Evolutionary conservation across 2,329 filamentous ascomycete genomes (phyloP).

Genomic region (Hypomyces rosellus): DNA sequence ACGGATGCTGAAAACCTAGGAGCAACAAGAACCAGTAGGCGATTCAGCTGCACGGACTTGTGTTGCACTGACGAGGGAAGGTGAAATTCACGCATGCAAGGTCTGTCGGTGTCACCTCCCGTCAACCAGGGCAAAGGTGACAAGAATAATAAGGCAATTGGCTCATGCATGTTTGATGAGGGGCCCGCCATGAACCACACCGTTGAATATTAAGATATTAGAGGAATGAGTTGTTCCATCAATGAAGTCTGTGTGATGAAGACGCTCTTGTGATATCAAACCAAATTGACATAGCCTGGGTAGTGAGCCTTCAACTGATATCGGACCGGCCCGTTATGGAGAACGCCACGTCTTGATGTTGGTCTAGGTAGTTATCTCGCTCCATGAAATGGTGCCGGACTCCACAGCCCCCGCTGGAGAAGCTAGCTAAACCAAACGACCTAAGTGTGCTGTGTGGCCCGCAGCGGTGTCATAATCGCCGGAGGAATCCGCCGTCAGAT

Average conservation of each 20-base stretch:
- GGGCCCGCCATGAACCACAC: neutral
- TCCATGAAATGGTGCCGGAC: neutral
- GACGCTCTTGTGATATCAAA: conserved; percentile 6
- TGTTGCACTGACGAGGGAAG: conserved; percentile 18
- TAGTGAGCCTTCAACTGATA: conserved; percentile 14
- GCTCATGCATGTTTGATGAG: conserved; percentile 1
- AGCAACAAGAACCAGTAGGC: conserved; percentile 12
- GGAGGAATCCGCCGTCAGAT: neutral
- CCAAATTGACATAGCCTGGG: conserved; percentile 9
- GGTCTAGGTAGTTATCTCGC: neutral
- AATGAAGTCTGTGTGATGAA: neutral
- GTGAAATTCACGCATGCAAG: conserved; percentile 11
- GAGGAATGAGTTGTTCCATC: neutral
- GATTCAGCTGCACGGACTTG: conserved; percentile 16
- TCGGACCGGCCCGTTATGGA: conserved; percentile 24
- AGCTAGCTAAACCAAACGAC: neutral
- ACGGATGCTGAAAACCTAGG: conserved; percentile 1
- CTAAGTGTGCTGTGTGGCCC: neutral
- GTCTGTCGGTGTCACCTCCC: conserved; percentile 17
- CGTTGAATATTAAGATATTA: neutral
- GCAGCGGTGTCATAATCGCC: neutral
- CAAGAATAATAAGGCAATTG: neutral
- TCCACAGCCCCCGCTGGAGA: neutral
- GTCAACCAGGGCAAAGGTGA: conserved; percentile 14
- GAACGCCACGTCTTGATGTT: neutral